Evolutionary conservation across 2,329 filamentous ascomycete genomes (phyloP).

Genomic region (Tolypocladium tropicale): DNA sequence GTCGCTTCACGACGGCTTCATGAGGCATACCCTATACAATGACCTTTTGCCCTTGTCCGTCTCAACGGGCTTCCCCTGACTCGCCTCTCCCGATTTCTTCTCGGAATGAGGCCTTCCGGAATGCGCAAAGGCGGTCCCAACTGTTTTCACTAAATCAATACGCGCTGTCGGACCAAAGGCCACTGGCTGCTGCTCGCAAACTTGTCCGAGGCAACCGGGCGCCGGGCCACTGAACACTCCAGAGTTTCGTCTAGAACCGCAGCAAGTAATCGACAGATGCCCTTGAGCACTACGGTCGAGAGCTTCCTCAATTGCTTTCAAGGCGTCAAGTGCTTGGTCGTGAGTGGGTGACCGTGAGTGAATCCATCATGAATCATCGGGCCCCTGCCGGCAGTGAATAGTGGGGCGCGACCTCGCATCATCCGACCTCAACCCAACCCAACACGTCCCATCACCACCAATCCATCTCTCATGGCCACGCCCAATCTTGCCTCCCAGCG

Average conservation of each 20-base stretch:
- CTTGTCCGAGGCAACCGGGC: too few species aligned
- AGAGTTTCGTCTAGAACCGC: too few species aligned
- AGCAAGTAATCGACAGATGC: too few species aligned
- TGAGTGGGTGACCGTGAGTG: neutral
- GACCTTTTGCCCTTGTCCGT: too few species aligned
- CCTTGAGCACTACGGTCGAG: too few species aligned
- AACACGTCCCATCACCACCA: neutral
- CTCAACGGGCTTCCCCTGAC: neutral
- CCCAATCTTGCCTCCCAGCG: neutral
- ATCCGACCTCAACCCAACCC: neutral
- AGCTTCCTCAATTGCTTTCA: neutral
- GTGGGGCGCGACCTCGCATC: neutral
- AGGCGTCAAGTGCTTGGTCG: neutral
- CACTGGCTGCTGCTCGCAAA: too few species aligned
- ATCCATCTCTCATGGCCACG: neutral
- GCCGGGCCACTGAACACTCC: too few species aligned
- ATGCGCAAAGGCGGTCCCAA: too few species aligned
- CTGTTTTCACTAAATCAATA: neutral
- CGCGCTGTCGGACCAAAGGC: too few species aligned
- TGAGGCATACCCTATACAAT: too few species aligned
- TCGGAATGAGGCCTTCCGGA: too few species aligned
- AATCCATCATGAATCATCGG: neutral
- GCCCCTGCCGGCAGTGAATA: neutral
- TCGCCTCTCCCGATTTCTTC: neutral
- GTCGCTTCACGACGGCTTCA: too few species aligned